Evolutionary conservation across 768 basidiomycete genomes (phyloP).

Genomic region (Daedaleopsis nitida): DNA sequence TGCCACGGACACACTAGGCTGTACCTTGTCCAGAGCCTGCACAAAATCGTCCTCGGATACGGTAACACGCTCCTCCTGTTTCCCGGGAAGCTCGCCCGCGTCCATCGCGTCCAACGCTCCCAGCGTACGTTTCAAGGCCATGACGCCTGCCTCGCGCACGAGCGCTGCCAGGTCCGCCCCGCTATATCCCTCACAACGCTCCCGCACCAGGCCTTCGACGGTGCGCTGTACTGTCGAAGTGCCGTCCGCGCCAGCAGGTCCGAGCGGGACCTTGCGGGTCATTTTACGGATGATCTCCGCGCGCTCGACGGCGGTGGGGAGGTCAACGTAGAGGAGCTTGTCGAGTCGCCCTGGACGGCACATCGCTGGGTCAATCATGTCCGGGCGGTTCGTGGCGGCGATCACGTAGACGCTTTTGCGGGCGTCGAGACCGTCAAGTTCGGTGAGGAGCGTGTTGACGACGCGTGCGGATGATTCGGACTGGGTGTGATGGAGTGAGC

Average conservation of each 20-base stretch:
- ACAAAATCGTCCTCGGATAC: conserved; percentile 73
- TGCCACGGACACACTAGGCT: conserved; percentile 79
- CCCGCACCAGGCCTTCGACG: conserved; percentile 53
- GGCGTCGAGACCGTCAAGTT: conserved; percentile 88
- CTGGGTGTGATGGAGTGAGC: conserved; percentile 37
- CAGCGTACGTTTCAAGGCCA: conserved; percentile 70
- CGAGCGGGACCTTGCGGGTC: conserved; percentile 69
- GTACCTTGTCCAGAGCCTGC: conserved; percentile 74
- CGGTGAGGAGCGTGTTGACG: conserved; percentile 92
- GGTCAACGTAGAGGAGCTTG: conserved; percentile 91
- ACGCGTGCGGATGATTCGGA: conserved; percentile 93
- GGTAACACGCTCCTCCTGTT: conserved; percentile 34
- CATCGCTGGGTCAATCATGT: conserved; percentile 99
- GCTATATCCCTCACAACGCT: conserved; percentile 82
- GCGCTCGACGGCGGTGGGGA: conserved; percentile 73
- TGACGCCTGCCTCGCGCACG: conserved; percentile 87
- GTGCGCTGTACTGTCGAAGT: conserved; percentile 4
- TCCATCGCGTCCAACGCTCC: conserved; percentile 71
- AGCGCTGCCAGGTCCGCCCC: conserved; percentile 90
- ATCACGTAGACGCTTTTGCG: conserved; percentile 91
- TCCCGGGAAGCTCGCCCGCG: conserved; percentile 26
- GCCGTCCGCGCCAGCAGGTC: conserved; percentile 26
- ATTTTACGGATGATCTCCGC: conserved; percentile 84
- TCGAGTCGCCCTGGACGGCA: conserved; percentile 94
- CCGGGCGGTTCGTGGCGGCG: conserved; percentile 92